Evolutionary conservation across 768 basidiomycete genomes (phyloP).

Genomic region (Amanita pallidorosea): DNA sequence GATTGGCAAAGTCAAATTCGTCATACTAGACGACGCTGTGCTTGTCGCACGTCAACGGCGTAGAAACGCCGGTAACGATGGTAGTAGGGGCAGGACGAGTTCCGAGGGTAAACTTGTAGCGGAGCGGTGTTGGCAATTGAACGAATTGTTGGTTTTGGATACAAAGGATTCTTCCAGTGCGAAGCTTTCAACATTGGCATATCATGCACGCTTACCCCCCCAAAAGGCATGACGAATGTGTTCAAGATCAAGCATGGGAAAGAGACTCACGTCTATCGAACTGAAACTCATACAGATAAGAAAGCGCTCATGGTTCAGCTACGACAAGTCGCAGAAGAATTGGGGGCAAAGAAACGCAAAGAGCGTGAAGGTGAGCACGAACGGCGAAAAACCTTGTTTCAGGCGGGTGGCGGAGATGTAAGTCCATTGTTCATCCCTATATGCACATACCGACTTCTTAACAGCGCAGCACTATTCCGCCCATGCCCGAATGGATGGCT

Average conservation of each 20-base stretch:
- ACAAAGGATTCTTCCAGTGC: constrained; percentile 89
- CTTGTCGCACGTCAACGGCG: constrained; percentile 75
- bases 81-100: constrained; percentile 22
- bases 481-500: constrained; percentile 69
- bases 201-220: constrained; percentile 2
- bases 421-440: constrained; percentile 6
- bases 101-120: constrained; percentile 78
- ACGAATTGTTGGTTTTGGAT: constrained; percentile 91
- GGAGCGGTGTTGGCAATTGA: constrained; percentile 86
- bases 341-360: constrained; percentile 79
- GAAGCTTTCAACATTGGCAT: constrained; percentile 13
- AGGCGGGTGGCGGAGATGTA: constrained; percentile 31
- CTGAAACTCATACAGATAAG: constrained; percentile 75
- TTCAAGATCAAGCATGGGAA: constrained; percentile 92
- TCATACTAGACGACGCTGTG: constrained; percentile 85
- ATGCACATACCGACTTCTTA: background rate
- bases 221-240: constrained; percentile 78
- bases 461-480: constrained; percentile 27
- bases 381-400: constrained; percentile 69
- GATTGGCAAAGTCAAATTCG: constrained; percentile 78
- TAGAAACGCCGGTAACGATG: constrained; percentile 41
- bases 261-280: constrained; percentile 90
- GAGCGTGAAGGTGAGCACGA: constrained; percentile 93
- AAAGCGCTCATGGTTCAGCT: constrained; percentile 77
- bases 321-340: constrained; percentile 87